These are phyloP conservation scores for Didymella segeticola DNA, from an alignment of 2,329 filamentous ascomycete species.

Conservation along the genomic window DNA sequence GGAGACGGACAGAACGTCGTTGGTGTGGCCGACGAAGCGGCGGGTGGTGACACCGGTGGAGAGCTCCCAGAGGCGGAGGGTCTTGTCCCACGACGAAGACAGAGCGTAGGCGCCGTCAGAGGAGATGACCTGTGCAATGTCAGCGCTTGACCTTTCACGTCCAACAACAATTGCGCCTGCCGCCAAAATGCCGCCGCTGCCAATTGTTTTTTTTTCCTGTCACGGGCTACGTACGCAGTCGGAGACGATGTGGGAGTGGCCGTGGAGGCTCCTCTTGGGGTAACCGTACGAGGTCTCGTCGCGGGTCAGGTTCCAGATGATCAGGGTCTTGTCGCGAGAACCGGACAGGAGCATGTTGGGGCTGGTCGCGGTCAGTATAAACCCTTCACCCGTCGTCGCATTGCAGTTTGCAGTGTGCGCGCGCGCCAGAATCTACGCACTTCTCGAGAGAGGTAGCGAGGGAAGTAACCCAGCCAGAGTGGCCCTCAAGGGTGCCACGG, in stretches of 20 bases:
- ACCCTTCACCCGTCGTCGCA: slow-evolving; percentile 15
- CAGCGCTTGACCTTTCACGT: slow-evolving; percentile 38
- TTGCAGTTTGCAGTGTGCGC: slow-evolving; percentile 5
- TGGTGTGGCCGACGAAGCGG: slow-evolving; percentile 98
- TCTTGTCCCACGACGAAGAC: slow-evolving; percentile 99
- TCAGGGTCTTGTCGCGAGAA: slow-evolving; percentile 97
- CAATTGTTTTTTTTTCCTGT: slow-evolving; percentile 27
- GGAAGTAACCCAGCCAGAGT: slow-evolving; percentile 99
- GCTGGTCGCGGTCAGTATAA: slow-evolving; percentile 59
- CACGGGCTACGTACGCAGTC: slow-evolving; percentile 89
- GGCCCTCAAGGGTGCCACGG: slow-evolving; percentile 97
- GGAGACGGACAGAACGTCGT: slow-evolving; percentile 98
- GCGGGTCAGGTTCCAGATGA: slow-evolving; percentile 99
- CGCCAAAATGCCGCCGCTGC: slow-evolving; percentile 3
- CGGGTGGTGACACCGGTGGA: slow-evolving; percentile 96
- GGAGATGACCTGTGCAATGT: slow-evolving; percentile 82
- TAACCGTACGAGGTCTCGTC: slow-evolving; percentile 98
- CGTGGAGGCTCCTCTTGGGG: slow-evolving; percentile 98
- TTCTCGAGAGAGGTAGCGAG: slow-evolving; percentile 99
- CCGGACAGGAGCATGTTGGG: slow-evolving; percentile 99
- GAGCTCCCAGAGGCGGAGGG: slow-evolving; percentile 98
- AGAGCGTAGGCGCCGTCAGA: slow-evolving; percentile 99
- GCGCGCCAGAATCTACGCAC: slow-evolving; percentile 54
- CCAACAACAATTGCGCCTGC: slow-evolving; percentile 6
- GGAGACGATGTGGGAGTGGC: slow-evolving; percentile 99